Percentiles rank a stretch among this genome's conserved stretches.
Conservation (phyloP, 2,329 filamentous ascomycete genomes). For the Sarocladium brachiariae region DNA sequence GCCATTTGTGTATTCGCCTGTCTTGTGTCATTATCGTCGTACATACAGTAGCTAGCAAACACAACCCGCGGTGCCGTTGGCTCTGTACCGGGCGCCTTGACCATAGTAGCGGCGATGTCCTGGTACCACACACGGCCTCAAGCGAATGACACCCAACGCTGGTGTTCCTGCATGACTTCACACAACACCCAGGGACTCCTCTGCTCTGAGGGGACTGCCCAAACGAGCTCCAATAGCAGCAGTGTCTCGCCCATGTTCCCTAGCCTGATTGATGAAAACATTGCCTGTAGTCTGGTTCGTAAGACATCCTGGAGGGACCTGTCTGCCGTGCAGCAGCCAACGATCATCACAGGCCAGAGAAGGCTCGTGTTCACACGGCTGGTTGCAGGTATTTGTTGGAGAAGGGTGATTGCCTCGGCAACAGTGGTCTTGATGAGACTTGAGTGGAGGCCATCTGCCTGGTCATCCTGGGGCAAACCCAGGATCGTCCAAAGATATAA, state of each 20-base stretch:
- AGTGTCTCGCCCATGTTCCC: constrained; percentile 30
- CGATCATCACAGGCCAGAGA: constrained; percentile 20
- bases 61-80: no score
- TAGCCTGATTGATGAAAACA: constrained; percentile 24
- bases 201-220: constrained; percentile 19
- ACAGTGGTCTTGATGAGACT: constrained; percentile 10
- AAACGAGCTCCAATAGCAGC: constrained; percentile 27
- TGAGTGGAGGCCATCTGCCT: background rate
- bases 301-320: constrained; percentile 24
- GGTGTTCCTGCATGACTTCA: constrained; percentile 29
- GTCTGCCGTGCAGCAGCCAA: constrained; percentile 19
- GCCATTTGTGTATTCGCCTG: no score
- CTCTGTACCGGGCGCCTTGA: no score
- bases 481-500: constrained; percentile 22
- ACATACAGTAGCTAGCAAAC: no score
- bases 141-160: constrained; percentile 35
- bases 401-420: constrained; percentile 13
- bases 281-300: constrained; percentile 18
- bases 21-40: no score
- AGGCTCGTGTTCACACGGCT: constrained; percentile 20
- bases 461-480: background rate
- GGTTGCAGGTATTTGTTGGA: constrained; percentile 15
- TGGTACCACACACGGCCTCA: constrained; percentile 11
- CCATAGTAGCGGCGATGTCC: no score
- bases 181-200: constrained; percentile 29